Percentiles rank a stretch among this genome's conserved stretches.
Conservation (phyloP, 2,329 filamentous ascomycete species). For the Cladophialophora psammophila region DNA sequence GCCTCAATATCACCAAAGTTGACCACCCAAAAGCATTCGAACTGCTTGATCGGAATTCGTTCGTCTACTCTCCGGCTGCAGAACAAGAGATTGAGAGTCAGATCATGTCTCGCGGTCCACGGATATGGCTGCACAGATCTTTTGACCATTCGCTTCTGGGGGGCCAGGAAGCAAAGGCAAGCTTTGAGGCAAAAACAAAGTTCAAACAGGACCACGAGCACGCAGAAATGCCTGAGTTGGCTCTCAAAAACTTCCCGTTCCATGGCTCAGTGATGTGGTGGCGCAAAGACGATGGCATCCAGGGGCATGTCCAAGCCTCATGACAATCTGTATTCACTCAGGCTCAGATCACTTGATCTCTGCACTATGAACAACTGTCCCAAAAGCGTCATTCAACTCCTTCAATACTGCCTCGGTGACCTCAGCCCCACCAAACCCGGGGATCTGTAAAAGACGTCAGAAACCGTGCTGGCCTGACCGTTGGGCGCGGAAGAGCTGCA, state of each 20-base stretch:
- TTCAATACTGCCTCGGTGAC: constrained; percentile 60
- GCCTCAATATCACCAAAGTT: constrained; percentile 49
- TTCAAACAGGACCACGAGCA: constrained; percentile 16
- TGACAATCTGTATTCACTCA: background rate
- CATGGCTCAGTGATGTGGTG: constrained; percentile 30
- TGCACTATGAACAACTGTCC: constrained; percentile 62
- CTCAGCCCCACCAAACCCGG: constrained; percentile 64
- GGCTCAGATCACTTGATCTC: constrained; percentile 48
- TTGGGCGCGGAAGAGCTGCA: background rate
- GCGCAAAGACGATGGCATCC: constrained; percentile 8
- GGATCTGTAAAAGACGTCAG: constrained; percentile 53
- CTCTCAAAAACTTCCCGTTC: constrained; percentile 32
- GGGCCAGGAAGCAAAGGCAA: background rate
- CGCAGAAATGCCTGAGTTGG: constrained; percentile 21
- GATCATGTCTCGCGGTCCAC: constrained; percentile 25
- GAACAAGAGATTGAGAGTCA: constrained; percentile 41
- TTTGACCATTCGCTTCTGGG: constrained; percentile 13
- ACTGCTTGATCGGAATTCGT: constrained; percentile 55
- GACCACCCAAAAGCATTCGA: constrained; percentile 61
- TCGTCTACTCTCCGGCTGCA: constrained; percentile 69
- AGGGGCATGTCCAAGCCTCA: background rate
- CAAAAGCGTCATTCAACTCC: constrained; percentile 70
- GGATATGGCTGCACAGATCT: constrained; percentile 31
- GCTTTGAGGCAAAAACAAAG: background rate
- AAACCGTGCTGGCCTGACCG: background rate